Base-by-base conservation (phyloP, 441 rosid genomes). In the Hura crepitans region DNA sequence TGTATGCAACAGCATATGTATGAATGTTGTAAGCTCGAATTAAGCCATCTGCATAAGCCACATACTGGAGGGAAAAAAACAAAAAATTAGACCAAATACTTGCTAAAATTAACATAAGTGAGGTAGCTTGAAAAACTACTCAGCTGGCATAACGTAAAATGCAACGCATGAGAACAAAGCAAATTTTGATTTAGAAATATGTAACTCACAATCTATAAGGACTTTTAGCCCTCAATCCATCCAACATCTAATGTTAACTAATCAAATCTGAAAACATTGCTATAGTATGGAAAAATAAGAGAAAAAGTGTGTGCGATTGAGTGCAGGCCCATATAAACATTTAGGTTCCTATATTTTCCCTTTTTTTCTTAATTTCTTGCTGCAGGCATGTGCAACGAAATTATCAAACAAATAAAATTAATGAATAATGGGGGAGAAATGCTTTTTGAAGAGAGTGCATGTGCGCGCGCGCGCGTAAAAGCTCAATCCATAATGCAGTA, bases 31-130 rank as follows among this genome's bases (percentile, higher is more conserved):
- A 96, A 17, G 99, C 99, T 81, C 97, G 89, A 74, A 93, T 96
- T 80, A 91, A 80, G 68, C 99, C 99, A 72, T 96, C 99, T 57
- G 99, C 97, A 88, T 96, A 96, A 43, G 99, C 99, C 66, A 96
- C 96, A 81, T 91, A 93, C 99, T 93, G 91, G 74, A 81, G 75
- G 56, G 65, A 77, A 79, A 37, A 59, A 74, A 27, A 58, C 50
- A 72, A 72, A 23, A 42, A 9, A 72, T 58, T 60, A 72, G 59
- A 67, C 68, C 37, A 71, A 60, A 56, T 23, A 60, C 54, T 20
- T 7, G 31, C 22, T 43, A 58, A 64, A 76, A 69, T 22, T 62
- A 65, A 50, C 59, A 43, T 45, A 74, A 72, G 39, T 37, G 20
- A 61, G 33, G 45, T 61, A 68, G 42, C 64, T 59, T 60, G 42